phyloP scores from a whole-genome alignment of 176 grass and related monocot genomes.

The Oryza glumipatula region DNA sequence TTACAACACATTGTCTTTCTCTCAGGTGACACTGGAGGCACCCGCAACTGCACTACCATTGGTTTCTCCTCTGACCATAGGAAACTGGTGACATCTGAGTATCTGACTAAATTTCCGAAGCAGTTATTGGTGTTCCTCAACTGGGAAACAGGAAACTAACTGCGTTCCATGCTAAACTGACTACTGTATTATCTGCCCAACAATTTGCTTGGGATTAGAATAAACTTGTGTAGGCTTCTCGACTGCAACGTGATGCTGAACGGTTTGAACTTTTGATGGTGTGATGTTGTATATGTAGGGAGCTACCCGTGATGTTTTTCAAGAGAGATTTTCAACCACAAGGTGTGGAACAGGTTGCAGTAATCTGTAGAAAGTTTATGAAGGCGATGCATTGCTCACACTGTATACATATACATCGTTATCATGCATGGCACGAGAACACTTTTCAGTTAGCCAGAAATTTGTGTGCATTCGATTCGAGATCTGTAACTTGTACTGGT shows the following conservation, averaged over 20 bases:
- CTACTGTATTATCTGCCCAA: not conserved
- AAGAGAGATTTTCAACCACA: not conserved
- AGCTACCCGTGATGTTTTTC: not conserved
- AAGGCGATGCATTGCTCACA: not conserved
- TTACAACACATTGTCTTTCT: not conserved
- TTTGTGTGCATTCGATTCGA: not conserved
- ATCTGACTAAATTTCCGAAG: not conserved
- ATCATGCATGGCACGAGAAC: not conserved
- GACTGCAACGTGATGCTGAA: not conserved
- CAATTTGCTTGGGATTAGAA: not conserved
- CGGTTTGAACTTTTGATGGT: not conserved
- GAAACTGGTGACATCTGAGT: conserved; percentile 36
- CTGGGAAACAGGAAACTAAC: not conserved
- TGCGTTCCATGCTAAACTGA: not conserved
- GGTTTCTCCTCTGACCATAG: conserved; percentile 32
- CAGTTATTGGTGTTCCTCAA: not conserved
- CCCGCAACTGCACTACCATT: conserved; percentile 29
- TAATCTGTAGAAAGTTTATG: not conserved
- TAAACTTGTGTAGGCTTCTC: not conserved
- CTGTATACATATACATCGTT: too few species aligned
- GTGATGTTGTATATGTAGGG: not conserved
- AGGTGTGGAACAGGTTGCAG: not conserved
- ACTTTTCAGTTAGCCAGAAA: not conserved
- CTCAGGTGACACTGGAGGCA: conserved; percentile 54
- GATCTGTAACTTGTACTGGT: too few species aligned